Evolutionary conservation across 768 basidiomycete genomes (phyloP), one percentile per base, ranked within the genome.

Genomic region (Leccinum subtestaceum): DNA sequence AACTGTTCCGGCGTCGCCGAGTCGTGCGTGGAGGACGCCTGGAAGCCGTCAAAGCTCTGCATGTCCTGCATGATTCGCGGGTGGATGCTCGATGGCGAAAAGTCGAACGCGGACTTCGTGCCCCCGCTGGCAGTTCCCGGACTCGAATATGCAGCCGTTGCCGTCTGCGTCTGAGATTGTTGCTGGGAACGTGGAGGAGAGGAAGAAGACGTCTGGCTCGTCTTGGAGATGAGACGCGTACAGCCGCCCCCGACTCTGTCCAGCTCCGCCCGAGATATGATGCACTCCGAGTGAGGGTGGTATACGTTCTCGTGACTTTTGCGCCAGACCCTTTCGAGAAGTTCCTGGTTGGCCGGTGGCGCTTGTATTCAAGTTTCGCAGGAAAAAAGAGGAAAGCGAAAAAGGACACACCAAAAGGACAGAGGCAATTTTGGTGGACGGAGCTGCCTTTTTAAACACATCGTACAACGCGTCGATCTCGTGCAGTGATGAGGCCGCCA

Each of bases 161-260:
- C 9, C 40, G 40, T n/a, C 17, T 40, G 17, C 17, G 40, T 10
- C 17, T 40, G 17, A n/a, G 40, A 40, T n/a, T 40, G 40, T n/a
- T 40, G 40, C 40, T n/a, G 40, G n/a, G 40, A 40, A 9, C 4
- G 3, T 0, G 34, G n/a, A 9, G 17, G 17, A 40, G 56, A 12
- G 64, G 52, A 7, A 68, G 61, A 12, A 68, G 61, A 12, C 55
- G 53, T 21, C 15, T 58, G 23, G 15, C n/a, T 45, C 2, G 52
- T 25, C 29, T 62, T 49, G 9, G 77, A 68, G 38, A 81, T 73
- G 4, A 81, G 65, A 60, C 75, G 72, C 1, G 85, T 86, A 63
- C 77, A 80, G 3, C 85, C 85, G 19, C 70, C 70, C 23, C 79
- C 80, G 45, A 85, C 69, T 27, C 83, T 77, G 62, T 85, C 81